Evolutionary conservation across 1,284 basidiomycete genomes (phyloP).

Genomic region (Sphaerobolus stellatus): DNA sequence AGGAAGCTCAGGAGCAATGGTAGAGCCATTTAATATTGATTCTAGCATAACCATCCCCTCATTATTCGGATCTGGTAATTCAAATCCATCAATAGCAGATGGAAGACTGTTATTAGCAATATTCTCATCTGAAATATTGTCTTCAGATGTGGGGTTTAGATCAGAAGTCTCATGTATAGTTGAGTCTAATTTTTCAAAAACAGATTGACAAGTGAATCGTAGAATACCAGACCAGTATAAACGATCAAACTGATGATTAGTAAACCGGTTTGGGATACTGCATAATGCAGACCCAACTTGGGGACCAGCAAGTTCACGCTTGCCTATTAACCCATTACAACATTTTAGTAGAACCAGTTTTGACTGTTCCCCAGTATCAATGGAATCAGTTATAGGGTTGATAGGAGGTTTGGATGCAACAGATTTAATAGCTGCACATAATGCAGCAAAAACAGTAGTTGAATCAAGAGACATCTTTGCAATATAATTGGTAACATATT

Average conservation of each 20-base stretch:
- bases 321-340: constrained; percentile 30
- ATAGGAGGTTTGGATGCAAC: constrained; percentile 6
- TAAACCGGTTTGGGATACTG: constrained; percentile 38
- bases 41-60: too few species aligned
- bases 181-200: too few species aligned
- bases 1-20: too few species aligned
- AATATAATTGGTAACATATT: constrained; percentile 46
- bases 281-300: constrained; percentile 37
- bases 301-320: constrained; percentile 40
- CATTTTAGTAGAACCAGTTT: constrained; percentile 37
- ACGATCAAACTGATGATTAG: constrained; percentile 33
- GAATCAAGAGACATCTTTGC: constrained; percentile 38
- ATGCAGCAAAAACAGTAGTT: constrained; percentile 36
- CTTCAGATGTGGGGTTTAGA: too few species aligned
- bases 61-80: too few species aligned
- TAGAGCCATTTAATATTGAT: too few species aligned
- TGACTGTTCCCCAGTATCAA: constrained; percentile 25
- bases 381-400: constrained; percentile 18
- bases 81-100: too few species aligned
- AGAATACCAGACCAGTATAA: constrained; percentile 38
- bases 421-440: constrained; percentile 34
- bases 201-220: too few species aligned
- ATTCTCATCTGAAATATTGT: too few species aligned
- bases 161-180: too few species aligned
- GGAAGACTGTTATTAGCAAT: too few species aligned